Base-by-base conservation (phyloP, 1,284 basidiomycete genomes). In the Lentinula novae-zelandiae region DNA sequence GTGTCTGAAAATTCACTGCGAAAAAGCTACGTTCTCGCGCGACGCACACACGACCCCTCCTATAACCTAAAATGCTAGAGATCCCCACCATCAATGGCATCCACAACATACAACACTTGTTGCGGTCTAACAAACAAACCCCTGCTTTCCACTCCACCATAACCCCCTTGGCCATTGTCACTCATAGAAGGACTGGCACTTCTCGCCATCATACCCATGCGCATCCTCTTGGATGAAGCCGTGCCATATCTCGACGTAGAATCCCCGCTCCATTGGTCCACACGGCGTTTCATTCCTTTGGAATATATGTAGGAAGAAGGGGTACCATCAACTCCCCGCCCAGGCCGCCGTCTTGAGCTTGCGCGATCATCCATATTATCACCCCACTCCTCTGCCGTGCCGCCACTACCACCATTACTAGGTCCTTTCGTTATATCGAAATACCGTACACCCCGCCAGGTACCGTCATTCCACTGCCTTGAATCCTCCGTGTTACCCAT, bases 401-500 rank as follows among this genome's bases (percentile, higher is more conserved):
- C 74, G 9, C 72, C 69, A 38, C 71, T 71, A 12, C 78, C 75
- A 4, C 53, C 48, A 38, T 51, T 40, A n/a, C 53, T 27, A 7
- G 54, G 31, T 48, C 50, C 57, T 5, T 42, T 27, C 20, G 58
- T 53, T 60, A 93, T 85, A 63, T 92, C 90, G 68, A 94, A 95
- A 72, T 95, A 95, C 8, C 85, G 82, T 13, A 92, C 76, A 0
- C 93, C 92, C 31, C 85, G 84, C 83, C 89, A 88, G 0, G 82
- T 82, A 0, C 93, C 94, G 66, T 95, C 91, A 68, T 92, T 83
- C 91, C 93, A 94, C 58, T 83, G 82, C n/a, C 87, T 76, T 5
- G 22, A 9, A 3, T 81, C 79, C 42, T 34, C 40, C 8, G 27
- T 27, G 1, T 38, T 38, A 34, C 50, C 42, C 54, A 61, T 57